Base-by-base conservation (phyloP, 306 rosid species). In the Gastrolobium bilobum region DNA sequence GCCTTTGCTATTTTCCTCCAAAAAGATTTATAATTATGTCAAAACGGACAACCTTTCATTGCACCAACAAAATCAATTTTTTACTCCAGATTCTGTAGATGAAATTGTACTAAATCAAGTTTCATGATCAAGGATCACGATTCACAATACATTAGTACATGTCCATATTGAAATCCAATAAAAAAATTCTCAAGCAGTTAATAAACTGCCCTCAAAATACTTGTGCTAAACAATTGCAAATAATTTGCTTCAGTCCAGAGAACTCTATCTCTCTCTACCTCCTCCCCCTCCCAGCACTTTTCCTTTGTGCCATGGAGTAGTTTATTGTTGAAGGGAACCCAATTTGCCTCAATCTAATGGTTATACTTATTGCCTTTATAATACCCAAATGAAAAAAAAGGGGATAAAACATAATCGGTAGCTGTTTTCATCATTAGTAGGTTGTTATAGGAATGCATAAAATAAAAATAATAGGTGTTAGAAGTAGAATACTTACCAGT, bases 401-500 rank as follows among this genome's bases (percentile, higher is more conserved):
- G 63, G 15, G 70, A 44, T 5, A 63, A 73, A 69, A 56, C 52
- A 71, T 26, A 39, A 52, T 44, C 46, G 53, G 71, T 4, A 35
- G 66, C 20, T 20, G 13, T 68, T 70, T 78, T n/a, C 54, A 44
- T 51, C 73, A 40, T 71, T 47, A 63, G 61, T 35, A 76, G 15
- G 73, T 47, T 47, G 51, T 34, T 26, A 76, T 31, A 59, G 73
- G 68, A 66, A 80, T 69, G 62, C 47, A 57, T 71, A 74, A 69
- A 34, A 51, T 10, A 63, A 40, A 61, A 29, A 29, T 35, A 67
- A 67, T 54, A 53, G 38, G 33, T 63, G 42, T 26, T 37, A 57
- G 53, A 80, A 79, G 43, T 82, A 38, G 62, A 83, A 81, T 69
- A 87, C 50, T 43, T 86, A 91, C 98, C 98, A 35, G 87, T 73